Evolutionary conservation across 768 basidiomycete species (phyloP).

Genomic region (Vishniacozyma victoriae): DNA sequence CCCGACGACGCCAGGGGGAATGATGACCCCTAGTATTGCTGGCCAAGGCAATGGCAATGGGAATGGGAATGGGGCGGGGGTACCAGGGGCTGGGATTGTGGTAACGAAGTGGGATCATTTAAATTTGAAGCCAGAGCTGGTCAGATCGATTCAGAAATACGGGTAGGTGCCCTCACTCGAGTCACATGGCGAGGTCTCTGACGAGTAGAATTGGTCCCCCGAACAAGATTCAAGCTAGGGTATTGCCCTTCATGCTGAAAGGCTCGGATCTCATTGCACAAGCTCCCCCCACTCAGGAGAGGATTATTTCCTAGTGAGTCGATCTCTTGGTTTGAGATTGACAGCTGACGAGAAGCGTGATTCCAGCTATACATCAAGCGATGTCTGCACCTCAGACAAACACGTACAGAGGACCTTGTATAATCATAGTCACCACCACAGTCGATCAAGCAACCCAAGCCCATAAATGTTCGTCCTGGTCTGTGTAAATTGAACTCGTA

Average conservation of each 20-base stretch:
- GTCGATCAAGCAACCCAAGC: constrained; percentile 98
- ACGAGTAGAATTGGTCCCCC: constrained; percentile 79
- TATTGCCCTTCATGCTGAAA: constrained; percentile 81
- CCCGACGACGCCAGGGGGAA: constrained; percentile 3
- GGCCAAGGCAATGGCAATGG: constrained; percentile 11
- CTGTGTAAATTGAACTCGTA: not conserved
- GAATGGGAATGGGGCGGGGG: constrained; percentile 6
- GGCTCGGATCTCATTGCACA: constrained; percentile 97
- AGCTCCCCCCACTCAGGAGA: constrained; percentile 95
- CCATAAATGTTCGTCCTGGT: constrained; percentile 37
- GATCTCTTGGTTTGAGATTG: no score
- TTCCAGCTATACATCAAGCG: constrained; percentile 50
- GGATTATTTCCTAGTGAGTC: constrained; percentile 80
- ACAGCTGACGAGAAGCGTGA: constrained; percentile 25
- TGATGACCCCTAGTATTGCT: constrained; percentile 7
- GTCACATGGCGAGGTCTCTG: not conserved
- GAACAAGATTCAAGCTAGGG: constrained; percentile 97
- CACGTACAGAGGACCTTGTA: constrained; percentile 68
- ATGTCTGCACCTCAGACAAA: constrained; percentile 53
- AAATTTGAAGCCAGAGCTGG: constrained; percentile 72
- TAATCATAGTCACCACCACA: constrained; percentile 92
- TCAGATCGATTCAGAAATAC: constrained; percentile 84
- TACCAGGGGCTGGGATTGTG: constrained; percentile 50
- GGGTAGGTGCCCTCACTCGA: constrained; percentile 57
- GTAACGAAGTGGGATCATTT: constrained; percentile 96